These are phyloP conservation scores for Withania somnifera DNA, from an alignment of 305 asterid species.

Conservation along the genomic window DNA sequence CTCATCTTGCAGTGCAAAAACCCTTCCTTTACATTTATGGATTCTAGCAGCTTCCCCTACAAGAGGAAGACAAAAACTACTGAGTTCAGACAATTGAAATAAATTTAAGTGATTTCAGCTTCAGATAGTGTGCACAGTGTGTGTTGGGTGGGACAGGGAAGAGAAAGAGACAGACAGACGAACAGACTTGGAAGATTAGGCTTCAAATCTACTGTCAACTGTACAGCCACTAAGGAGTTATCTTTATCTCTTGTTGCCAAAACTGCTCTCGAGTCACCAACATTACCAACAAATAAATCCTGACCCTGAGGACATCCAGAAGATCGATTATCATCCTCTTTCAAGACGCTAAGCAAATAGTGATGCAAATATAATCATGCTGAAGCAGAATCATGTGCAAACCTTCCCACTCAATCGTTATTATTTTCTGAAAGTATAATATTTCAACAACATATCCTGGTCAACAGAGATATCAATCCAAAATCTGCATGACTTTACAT, in stretches of 20 bases:
- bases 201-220: constrained; percentile 83
- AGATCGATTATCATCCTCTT: background rate
- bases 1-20: constrained; percentile 91
- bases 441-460: background rate
- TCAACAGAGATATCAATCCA: background rate
- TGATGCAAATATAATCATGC: background rate
- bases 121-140: background rate
- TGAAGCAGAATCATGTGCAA: background rate
- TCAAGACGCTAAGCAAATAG: background rate
- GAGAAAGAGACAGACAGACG: background rate
- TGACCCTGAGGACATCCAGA: constrained; percentile 37
- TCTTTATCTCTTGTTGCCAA: constrained; percentile 68
- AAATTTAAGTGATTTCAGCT: background rate
- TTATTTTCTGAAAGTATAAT: background rate
- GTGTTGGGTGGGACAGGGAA: background rate
- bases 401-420: background rate
- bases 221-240: constrained; percentile 55
- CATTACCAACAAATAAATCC: constrained; percentile 82
- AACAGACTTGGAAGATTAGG: constrained; percentile 86
- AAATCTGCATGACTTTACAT: background rate
- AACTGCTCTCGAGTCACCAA: constrained; percentile 92
- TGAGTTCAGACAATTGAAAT: background rate
- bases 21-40: constrained; percentile 88
- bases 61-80: background rate
- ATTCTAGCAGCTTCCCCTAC: constrained; percentile 92